A percentile compares a stretch with the other conserved stretches of the same genome.
Evolutionary conservation across 352 stramenopile species (phyloP).

Genomic region (Globisporangium nodosum): DNA sequence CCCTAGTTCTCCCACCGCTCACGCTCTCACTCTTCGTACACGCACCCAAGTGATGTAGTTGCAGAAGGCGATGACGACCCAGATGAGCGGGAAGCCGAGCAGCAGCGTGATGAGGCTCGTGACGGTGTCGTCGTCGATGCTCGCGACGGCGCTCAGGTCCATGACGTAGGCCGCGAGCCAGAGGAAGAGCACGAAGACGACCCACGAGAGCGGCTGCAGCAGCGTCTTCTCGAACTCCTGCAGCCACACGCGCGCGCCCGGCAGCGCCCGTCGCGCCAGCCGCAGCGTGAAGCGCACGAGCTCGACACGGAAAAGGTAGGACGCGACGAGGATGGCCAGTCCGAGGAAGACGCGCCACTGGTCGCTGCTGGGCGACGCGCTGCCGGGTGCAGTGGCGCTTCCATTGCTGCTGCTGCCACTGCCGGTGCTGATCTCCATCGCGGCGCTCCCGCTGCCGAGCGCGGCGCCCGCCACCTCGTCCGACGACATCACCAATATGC

Average conservation of each 20-base stretch:
- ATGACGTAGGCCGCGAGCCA: constrained; percentile 71
- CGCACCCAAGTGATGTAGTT: constrained; percentile 77
- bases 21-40: background rate
- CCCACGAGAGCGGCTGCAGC: constrained; percentile 66
- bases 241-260: constrained; percentile 60
- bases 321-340: constrained; percentile 53
- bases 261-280: constrained; percentile 52
- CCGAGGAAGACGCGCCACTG: constrained; percentile 77
- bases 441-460: background rate
- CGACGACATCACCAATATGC: no score
- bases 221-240: constrained; percentile 84
- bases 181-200: constrained; percentile 71
- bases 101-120: constrained; percentile 52
- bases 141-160: constrained; percentile 37
- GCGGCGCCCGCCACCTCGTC: background rate
- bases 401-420: background rate
- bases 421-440: background rate
- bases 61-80: constrained; percentile 73
- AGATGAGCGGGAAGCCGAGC: constrained; percentile 71
- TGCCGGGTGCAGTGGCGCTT: background rate
- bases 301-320: constrained; percentile 74
- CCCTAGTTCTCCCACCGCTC: no score
- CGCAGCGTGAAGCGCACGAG: constrained; percentile 70
- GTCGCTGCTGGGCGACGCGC: constrained; percentile 28
- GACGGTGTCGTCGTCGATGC: constrained; percentile 37